A percentile compares a stretch with the other conserved stretches of the same genome.
Conservation (phyloP, 2,329 filamentous ascomycete genomes). For the Aspergillus quadricinctus region DNA sequence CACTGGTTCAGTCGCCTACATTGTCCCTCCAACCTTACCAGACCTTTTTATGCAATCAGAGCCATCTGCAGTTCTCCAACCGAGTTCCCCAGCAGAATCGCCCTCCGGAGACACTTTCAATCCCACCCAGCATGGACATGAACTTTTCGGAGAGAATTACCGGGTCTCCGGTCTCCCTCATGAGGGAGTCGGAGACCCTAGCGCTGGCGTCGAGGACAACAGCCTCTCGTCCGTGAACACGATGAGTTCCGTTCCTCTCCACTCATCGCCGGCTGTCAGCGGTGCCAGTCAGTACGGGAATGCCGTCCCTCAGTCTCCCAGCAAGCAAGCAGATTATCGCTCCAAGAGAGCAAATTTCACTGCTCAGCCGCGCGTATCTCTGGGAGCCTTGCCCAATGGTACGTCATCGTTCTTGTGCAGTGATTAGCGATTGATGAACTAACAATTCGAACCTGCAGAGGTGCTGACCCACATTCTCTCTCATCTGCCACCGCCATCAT, state of each 20-base stretch:
- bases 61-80: constrained; percentile 48
- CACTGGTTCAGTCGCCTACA: constrained; percentile 53
- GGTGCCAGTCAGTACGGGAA: constrained; percentile 55
- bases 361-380: constrained; percentile 44
- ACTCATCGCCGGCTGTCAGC: constrained; percentile 44
- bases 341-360: constrained; percentile 50
- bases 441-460: constrained; percentile 53
- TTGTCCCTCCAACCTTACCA: constrained; percentile 27
- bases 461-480: constrained; percentile 87
- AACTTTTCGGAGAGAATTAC: constrained; percentile 37
- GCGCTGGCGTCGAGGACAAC: constrained; percentile 19
- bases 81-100: constrained; percentile 38
- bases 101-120: constrained; percentile 29
- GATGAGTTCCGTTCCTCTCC: constrained; percentile 22
- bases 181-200: constrained; percentile 35
- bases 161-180: constrained; percentile 41
- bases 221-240: constrained; percentile 24
- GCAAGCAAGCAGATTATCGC: constrained; percentile 40
- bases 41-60: constrained; percentile 63
- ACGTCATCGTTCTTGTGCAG: constrained; percentile 17
- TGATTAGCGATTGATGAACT: constrained; percentile 4
- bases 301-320: constrained; percentile 34
- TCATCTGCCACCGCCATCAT: constrained; percentile 78
- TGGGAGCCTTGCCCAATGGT: constrained; percentile 77
- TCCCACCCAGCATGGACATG: constrained; percentile 58